Base-by-base conservation (phyloP, 1,284 basidiomycete species). In the Boletus semigastroideus region DNA sequence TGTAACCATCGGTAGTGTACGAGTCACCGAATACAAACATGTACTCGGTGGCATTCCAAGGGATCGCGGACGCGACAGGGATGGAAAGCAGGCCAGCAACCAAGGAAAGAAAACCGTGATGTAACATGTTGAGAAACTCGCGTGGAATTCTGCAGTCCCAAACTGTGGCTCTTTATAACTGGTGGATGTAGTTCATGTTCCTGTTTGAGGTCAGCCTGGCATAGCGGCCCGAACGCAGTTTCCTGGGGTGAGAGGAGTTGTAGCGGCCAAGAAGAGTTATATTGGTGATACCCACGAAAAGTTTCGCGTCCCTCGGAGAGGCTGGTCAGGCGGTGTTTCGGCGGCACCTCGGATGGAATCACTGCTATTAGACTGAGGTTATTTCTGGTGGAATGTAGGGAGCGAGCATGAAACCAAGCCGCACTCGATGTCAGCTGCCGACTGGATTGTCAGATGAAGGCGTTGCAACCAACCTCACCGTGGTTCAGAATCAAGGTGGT, bases 1-100 rank as follows among this genome's bases (percentile, higher is more conserved):
- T 82, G 61, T 77, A 85, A 10, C 83, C 82, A 42, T 72, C 70
- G 13, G 74, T 56, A 4, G 73, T 74, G 60, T 78, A 79, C 9
- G 80, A 85, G 62, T 83, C 82, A 25, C 82, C 82, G 59, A 84
- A 83, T 2, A 75, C 70, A 58, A 84, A 79, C 42, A 84, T 57
- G 60, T 75, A 79, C 46, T 75, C 61, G 2, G 77, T 78, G 17
- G 67, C 64, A 31, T 65, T 67, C 78, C 78, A 79, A 10, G 73
- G 68, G 12, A 76, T 63, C 22, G 63, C 61, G 11, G 47, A 53
- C 17, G 43, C 50, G 33, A 58, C 33, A 22, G 54, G 36, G 27
- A 51, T 10, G 30, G 27, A 49, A 27, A 55, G 34, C 14, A 68
- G 31, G 36, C 39, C 16, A 30, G 41, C 12, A 42, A 41, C 42